Evolutionary conservation across 2,329 filamentous ascomycete genomes (phyloP).

Genomic region (Hymenoscyphus fructigenus): DNA sequence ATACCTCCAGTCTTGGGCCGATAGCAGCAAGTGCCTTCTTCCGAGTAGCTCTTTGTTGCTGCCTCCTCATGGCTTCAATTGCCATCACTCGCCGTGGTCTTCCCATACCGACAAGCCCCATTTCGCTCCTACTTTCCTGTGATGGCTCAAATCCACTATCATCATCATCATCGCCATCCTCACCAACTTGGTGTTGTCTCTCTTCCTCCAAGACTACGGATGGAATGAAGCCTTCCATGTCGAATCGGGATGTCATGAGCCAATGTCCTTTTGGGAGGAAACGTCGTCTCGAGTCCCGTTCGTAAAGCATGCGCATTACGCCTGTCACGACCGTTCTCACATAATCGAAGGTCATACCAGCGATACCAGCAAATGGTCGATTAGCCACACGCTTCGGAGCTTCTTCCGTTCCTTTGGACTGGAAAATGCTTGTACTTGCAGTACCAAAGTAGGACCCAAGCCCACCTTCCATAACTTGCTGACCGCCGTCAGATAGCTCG

Average conservation of each 20-base stretch:
- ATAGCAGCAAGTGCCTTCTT: conserved; percentile 75
- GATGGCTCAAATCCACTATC: conserved; percentile 40
- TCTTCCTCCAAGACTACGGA: conserved; percentile 89
- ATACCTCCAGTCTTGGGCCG: conserved; percentile 81
- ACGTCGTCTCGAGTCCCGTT: conserved; percentile 82
- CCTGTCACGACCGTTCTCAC: conserved; percentile 78
- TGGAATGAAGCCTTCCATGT: conserved; percentile 84
- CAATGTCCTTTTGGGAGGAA: conserved; percentile 86
- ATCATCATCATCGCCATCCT: conserved; percentile 55
- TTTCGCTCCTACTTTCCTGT: conserved; percentile 30
- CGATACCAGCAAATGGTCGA: conserved; percentile 57
- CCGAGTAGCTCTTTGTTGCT: conserved; percentile 65
- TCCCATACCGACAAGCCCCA: conserved; percentile 53
- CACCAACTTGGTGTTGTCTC: conserved; percentile 65
- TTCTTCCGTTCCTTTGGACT: conserved; percentile 19
- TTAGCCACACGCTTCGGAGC: conserved; percentile 27
- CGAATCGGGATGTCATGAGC: conserved; percentile 86
- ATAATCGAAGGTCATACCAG: conserved; percentile 73
- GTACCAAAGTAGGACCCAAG: conserved; percentile 47
- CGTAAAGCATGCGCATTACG: conserved; percentile 83
- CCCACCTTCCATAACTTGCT: conserved; percentile 39
- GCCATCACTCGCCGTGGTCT: conserved; percentile 61
- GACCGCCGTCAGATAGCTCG: conserved; percentile 54
- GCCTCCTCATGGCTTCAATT: conserved; percentile 60
- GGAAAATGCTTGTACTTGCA: conserved; percentile 25